Conservation (phyloP, 1,284 basidiomycete species). For the Vanrija sp. region DNA sequence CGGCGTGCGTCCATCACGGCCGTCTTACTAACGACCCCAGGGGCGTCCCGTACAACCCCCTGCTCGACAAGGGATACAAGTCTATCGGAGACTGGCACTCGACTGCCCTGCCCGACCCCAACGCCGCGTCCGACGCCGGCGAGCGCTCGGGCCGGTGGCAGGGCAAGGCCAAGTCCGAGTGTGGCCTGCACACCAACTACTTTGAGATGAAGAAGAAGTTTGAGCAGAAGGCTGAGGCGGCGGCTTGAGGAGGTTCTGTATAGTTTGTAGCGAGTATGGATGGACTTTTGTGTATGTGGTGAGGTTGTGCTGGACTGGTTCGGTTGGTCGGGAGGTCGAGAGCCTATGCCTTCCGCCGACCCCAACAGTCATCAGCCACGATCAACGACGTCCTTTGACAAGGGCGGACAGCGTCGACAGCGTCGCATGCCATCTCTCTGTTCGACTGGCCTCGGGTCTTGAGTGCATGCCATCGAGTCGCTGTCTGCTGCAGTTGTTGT, state of each 20-base stretch:
- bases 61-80: slow-evolving; percentile 87
- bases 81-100: slow-evolving; percentile 98
- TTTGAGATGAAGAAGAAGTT: slow-evolving; percentile 54
- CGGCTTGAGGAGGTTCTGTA: neutral
- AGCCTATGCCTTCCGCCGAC: no score
- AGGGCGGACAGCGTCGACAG: no score
- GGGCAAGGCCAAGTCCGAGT: slow-evolving; percentile 87
- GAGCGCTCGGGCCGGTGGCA: slow-evolving; percentile 92
- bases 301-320: no score
- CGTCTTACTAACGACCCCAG: slow-evolving; percentile 23
- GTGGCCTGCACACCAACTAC: slow-evolving; percentile 88
- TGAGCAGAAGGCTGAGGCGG: slow-evolving; percentile 33
- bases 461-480: no score
- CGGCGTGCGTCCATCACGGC: neutral
- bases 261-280: no score
- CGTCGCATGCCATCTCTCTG: no score
- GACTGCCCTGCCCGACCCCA: slow-evolving; percentile 61
- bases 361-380: no score
- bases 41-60: slow-evolving; percentile 81
- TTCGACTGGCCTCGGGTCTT: no score
- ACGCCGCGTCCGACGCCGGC: slow-evolving; percentile 58
- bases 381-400: no score
- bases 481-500: no score
- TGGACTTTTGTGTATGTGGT: no score
- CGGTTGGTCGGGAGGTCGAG: no score